Conservation (phyloP, 257 asterid species). For the Henckelia pumila region DNA sequence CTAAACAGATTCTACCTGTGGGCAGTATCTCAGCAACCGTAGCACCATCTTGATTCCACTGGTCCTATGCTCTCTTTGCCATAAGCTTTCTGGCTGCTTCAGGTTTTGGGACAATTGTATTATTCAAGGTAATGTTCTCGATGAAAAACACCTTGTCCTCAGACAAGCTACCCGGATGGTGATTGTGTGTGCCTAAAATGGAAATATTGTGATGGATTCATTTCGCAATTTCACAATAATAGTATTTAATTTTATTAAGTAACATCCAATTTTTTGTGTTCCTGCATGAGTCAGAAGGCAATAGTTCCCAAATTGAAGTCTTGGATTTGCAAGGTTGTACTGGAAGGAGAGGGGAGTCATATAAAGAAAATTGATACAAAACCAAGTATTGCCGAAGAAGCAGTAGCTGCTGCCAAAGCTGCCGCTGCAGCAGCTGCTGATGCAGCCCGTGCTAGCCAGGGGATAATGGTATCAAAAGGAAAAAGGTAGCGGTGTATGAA, state of each 20-base stretch:
- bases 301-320: slow-evolving; percentile 81
- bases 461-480: slow-evolving; percentile 58
- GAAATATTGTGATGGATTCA: background rate
- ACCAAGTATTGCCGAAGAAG: slow-evolving; percentile 80
- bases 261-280: slow-evolving; percentile 24
- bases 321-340: slow-evolving; percentile 82
- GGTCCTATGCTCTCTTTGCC: slow-evolving; percentile 85
- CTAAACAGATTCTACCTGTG: slow-evolving; percentile 39
- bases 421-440: slow-evolving; percentile 95
- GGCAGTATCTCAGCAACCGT: slow-evolving; percentile 46
- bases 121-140: slow-evolving; percentile 60
- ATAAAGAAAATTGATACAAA: slow-evolving; percentile 34
- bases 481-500: slow-evolving; percentile 52
- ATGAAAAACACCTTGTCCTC: slow-evolving; percentile 17
- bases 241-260: slow-evolving; percentile 22
- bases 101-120: slow-evolving; percentile 81
- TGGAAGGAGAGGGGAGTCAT: slow-evolving; percentile 56
- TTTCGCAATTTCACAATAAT: background rate
- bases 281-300: slow-evolving; percentile 51
- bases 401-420: slow-evolving; percentile 84
- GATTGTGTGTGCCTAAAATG: slow-evolving; percentile 10
- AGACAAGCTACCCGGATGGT: background rate
- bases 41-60: slow-evolving; percentile 54
- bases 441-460: slow-evolving; percentile 91
- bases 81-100: slow-evolving; percentile 71